Conservation (phyloP, 176 grass and related monocot species). For the Dendrocalamus sinicus region DNA sequence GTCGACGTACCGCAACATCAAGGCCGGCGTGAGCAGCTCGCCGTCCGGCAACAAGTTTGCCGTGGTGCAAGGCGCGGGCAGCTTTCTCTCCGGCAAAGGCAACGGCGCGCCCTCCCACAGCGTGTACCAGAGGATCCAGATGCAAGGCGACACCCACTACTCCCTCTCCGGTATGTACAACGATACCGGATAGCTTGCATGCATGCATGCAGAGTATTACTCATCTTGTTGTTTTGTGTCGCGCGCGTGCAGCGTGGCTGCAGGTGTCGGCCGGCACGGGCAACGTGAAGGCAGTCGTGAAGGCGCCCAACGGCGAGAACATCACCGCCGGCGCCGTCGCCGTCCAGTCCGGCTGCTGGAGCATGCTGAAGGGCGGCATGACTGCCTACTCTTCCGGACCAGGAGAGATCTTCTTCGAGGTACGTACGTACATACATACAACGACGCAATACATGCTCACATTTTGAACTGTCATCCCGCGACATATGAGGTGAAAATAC, state of each 20-base stretch:
- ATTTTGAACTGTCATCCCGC: too few relatives aligned
- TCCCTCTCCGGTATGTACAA: slow-evolving; percentile 61
- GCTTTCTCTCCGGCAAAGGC: slow-evolving; percentile 32
- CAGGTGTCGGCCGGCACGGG: slow-evolving; percentile 51
- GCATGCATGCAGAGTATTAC: not conserved
- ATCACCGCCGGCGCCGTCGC: slow-evolving; percentile 42
- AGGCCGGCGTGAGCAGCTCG: slow-evolving; percentile 47
- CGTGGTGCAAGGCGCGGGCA: slow-evolving; percentile 30
- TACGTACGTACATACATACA: not conserved
- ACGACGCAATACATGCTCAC: too few relatives aligned
- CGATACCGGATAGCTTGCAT: too few relatives aligned
- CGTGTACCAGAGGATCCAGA: slow-evolving; percentile 63
- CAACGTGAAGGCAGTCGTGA: slow-evolving; percentile 58
- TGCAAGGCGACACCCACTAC: slow-evolving; percentile 57
- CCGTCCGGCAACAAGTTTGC: slow-evolving; percentile 57
- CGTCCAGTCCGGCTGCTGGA: slow-evolving; percentile 68
- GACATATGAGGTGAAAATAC: too few relatives aligned
- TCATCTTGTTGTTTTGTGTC: not conserved
- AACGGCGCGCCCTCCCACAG: slow-evolving; percentile 45
- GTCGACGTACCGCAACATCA: slow-evolving; percentile 46
- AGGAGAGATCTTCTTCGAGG: slow-evolving; percentile 72
- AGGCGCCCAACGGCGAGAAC: slow-evolving; percentile 33
- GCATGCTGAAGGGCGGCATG: slow-evolving; percentile 89
- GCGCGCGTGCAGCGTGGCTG: slow-evolving; percentile 55
- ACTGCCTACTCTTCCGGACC: slow-evolving; percentile 58